phyloP scores from a whole-genome alignment of 352 stramenopile species.

The Globisporangium viniferum region DNA sequence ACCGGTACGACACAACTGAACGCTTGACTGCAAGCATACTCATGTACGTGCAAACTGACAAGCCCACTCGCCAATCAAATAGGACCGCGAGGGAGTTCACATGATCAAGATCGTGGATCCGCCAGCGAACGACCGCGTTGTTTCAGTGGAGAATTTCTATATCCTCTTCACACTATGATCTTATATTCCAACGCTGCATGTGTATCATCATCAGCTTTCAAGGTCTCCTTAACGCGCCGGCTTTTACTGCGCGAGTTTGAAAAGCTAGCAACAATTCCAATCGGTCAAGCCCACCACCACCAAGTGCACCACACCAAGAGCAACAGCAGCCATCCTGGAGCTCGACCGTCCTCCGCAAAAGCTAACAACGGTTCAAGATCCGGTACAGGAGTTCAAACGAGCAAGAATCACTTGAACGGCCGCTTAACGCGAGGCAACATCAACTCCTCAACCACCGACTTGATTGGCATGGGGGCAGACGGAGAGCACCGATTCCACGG shows the following conservation, averaged over 20 bases:
- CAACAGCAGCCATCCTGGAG: not conserved
- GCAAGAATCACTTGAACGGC: not conserved
- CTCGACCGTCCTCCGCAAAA: constrained; percentile 10
- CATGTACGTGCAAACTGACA: not conserved
- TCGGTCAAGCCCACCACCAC: constrained; percentile 40
- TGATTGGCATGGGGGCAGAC: constrained; percentile 1
- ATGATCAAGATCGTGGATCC: constrained; percentile 61
- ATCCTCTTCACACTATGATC: constrained; percentile 31
- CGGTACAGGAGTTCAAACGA: not conserved
- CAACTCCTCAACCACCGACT: not conserved
- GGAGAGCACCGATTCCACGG: constrained; percentile 2
- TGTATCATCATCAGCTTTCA: not conserved
- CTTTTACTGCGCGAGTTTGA: constrained; percentile 71
- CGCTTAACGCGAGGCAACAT: constrained; percentile 4
- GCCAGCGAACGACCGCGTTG: constrained; percentile 34
- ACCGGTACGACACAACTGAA: constrained; percentile 25
- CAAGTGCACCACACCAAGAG: constrained; percentile 9
- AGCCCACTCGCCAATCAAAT: not conserved
- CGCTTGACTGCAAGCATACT: not conserved
- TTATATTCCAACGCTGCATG: not conserved
- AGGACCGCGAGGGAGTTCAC: constrained; percentile 69
- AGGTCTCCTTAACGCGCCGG: constrained; percentile 38
- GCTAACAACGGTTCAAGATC: not conserved
- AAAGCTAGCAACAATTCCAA: constrained; percentile 51
- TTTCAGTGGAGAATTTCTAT: constrained; percentile 76